phyloP scores from a whole-genome alignment of 768 basidiomycete genomes.

The Glaciozyma martinii region DNA sequence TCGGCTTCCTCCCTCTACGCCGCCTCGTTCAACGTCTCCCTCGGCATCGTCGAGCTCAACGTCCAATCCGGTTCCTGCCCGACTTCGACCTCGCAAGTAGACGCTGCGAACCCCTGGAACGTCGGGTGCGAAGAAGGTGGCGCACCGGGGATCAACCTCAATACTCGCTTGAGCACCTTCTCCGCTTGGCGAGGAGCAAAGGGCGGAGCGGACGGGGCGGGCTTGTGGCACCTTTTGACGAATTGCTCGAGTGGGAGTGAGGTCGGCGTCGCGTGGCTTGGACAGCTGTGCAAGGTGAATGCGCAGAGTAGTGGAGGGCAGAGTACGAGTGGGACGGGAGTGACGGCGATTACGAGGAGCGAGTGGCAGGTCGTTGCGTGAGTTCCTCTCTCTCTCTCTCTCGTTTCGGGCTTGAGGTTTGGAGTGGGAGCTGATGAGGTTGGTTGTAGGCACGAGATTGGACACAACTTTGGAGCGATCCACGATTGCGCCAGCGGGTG shows the following conservation, averaged over 20 bases:
- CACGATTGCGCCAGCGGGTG: constrained; percentile 61
- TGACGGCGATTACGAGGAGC: constrained; percentile 63
- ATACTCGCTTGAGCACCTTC: constrained; percentile 65
- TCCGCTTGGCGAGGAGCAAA: constrained; percentile 70
- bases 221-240: constrained; percentile 83
- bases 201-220: constrained; percentile 57
- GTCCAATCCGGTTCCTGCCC: constrained; percentile 66
- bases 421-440: background rate
- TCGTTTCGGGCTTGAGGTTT: background rate
- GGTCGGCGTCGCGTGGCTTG: constrained; percentile 52
- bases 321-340: constrained; percentile 68
- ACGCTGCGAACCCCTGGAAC: constrained; percentile 58
- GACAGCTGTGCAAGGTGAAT: background rate
- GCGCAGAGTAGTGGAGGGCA: constrained; percentile 38
- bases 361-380: constrained; percentile 75
- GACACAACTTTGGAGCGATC: constrained; percentile 79
- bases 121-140: constrained; percentile 37
- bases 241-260: constrained; percentile 71
- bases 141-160: constrained; percentile 46
- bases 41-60: constrained; percentile 71
- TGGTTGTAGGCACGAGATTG: background rate
- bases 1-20: constrained; percentile 40
- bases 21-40: constrained; percentile 70
- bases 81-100: constrained; percentile 45
- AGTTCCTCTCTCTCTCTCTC: constrained; percentile 48